Percentiles rank a stretch among this genome's conserved stretches.
These are phyloP conservation scores for Caryocar brasiliense DNA, from an alignment of 441 rosid species.

Conservation along the genomic window DNA sequence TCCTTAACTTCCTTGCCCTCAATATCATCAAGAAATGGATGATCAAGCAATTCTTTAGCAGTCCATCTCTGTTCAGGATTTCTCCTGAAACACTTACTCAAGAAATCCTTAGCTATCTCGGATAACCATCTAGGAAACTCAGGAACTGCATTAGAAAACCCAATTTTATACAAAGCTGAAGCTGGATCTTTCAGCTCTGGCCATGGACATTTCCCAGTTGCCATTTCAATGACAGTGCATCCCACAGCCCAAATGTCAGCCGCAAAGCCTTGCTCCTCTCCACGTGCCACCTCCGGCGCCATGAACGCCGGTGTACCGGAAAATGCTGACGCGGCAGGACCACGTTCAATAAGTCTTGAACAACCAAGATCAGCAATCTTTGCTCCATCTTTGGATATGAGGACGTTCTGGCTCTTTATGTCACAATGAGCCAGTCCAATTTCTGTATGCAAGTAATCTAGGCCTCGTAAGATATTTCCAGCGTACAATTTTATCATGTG, in stretches of 20 bases:
- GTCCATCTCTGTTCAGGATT: conserved; percentile 53
- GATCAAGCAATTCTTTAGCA: conserved; percentile 49
- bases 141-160: conserved; percentile 56
- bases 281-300: conserved; percentile 88
- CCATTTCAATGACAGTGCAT: conserved; percentile 70
- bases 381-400: conserved; percentile 37
- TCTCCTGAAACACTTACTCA: conserved; percentile 46
- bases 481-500: conserved; percentile 31
- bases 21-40: conserved; percentile 43
- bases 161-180: conserved; percentile 61
- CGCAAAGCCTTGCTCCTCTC: conserved; percentile 57
- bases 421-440: conserved; percentile 74
- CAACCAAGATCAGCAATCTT: conserved; percentile 73
- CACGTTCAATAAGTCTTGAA: conserved; percentile 25
- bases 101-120: conserved; percentile 47
- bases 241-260: conserved; percentile 87
- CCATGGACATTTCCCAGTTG: conserved; percentile 70
- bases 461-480: conserved; percentile 37
- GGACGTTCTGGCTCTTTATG: conserved; percentile 42
- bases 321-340: conserved; percentile 15
- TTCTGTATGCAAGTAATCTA: conserved; percentile 48
- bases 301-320: conserved; percentile 91
- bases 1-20: conserved; percentile 2
- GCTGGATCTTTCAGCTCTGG: conserved; percentile 46
- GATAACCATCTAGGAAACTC: conserved; percentile 56